These are phyloP conservation scores for Wickerhamia fluorescens DNA, from an alignment of 805 yeast genomes.

Conservation along the genomic window DNA sequence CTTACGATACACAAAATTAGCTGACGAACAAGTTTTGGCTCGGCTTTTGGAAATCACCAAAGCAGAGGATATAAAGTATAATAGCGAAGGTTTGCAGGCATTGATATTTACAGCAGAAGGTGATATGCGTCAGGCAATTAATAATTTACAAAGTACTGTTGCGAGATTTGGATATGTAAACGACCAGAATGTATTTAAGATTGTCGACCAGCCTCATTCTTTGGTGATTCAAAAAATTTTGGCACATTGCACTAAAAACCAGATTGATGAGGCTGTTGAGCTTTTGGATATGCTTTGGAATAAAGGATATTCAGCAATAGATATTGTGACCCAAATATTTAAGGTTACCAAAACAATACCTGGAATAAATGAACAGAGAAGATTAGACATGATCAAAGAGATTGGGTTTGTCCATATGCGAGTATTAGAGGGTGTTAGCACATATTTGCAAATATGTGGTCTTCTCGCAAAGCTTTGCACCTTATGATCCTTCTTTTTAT, in stretches of 20 bases:
- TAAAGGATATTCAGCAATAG: slow-evolving; percentile 90
- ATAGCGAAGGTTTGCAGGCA: slow-evolving; percentile 89
- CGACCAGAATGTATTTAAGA: slow-evolving; percentile 86
- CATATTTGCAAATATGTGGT: slow-evolving; percentile 81
- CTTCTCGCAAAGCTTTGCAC: slow-evolving; percentile 56
- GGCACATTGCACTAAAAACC: slow-evolving; percentile 31
- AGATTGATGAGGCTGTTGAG: slow-evolving; percentile 59
- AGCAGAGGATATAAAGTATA: slow-evolving; percentile 64
- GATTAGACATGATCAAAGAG: slow-evolving; percentile 74
- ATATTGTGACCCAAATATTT: slow-evolving; percentile 85
- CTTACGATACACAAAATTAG: slow-evolving; percentile 69
- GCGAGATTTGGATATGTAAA: slow-evolving; percentile 92
- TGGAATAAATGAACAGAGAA: slow-evolving; percentile 56
- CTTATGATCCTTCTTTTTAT: too few relatives aligned
- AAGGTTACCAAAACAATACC: slow-evolving; percentile 75
- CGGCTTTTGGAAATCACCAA: slow-evolving; percentile 67
- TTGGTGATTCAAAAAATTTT: slow-evolving; percentile 63
- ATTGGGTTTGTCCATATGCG: slow-evolving; percentile 92
- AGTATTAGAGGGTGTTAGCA: slow-evolving; percentile 85
- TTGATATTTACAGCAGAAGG: slow-evolving; percentile 94
- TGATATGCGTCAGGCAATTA: slow-evolving; percentile 97
- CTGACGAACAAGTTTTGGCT: slow-evolving; percentile 78
- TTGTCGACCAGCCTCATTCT: slow-evolving; percentile 97
- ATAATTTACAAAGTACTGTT: slow-evolving; percentile 87
- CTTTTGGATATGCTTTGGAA: slow-evolving; percentile 68